Evolutionary conservation across 2,329 filamentous ascomycete genomes (phyloP).

Genomic region (Lasiodiplodia sp.): DNA sequence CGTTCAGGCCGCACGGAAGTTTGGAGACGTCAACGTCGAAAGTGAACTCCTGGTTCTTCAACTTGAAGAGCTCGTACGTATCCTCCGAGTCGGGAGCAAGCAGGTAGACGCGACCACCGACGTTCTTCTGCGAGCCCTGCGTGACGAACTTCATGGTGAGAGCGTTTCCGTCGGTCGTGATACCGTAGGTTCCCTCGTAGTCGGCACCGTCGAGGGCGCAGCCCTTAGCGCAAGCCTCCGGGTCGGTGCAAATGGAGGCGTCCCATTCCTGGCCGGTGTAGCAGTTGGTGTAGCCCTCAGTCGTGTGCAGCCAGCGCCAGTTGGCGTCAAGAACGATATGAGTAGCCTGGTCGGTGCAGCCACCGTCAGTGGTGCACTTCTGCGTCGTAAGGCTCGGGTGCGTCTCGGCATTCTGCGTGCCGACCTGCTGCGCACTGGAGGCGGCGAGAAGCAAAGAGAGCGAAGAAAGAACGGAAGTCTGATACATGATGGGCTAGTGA

Average conservation of each 20-base stretch:
- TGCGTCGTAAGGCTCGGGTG: slow-evolving; percentile 52
- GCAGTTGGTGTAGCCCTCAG: slow-evolving; percentile 56
- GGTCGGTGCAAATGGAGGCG: slow-evolving; percentile 48
- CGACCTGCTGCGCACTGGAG: slow-evolving; percentile 52
- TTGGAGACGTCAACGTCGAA: slow-evolving; percentile 61
- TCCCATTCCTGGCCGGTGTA: slow-evolving; percentile 56
- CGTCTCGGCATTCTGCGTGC: slow-evolving; percentile 49
- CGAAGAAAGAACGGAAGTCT: slow-evolving; percentile 48
- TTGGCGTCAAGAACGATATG: slow-evolving; percentile 55
- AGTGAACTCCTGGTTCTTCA: slow-evolving; percentile 51
- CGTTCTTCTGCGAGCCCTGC: slow-evolving; percentile 53
- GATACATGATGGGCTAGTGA: slow-evolving; percentile 44
- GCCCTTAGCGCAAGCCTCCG: slow-evolving; percentile 47
- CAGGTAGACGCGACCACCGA: slow-evolving; percentile 52
- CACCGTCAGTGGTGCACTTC: slow-evolving; percentile 49
- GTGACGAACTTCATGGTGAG: slow-evolving; percentile 67
- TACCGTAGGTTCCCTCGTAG: slow-evolving; percentile 55
- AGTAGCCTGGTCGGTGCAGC: slow-evolving; percentile 47
- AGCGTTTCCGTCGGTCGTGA: slow-evolving; percentile 59
- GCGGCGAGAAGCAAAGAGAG: slow-evolving; percentile 48
- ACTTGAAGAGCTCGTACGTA: slow-evolving; percentile 53
- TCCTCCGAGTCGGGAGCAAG: slow-evolving; percentile 49
- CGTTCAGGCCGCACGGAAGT: slow-evolving; percentile 74
- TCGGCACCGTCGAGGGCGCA: slow-evolving; percentile 54
- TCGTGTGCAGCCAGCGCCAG: slow-evolving; percentile 59